Base-by-base conservation (phyloP, 2,329 filamentous ascomycete species). In the Xylariales sp. region DNA sequence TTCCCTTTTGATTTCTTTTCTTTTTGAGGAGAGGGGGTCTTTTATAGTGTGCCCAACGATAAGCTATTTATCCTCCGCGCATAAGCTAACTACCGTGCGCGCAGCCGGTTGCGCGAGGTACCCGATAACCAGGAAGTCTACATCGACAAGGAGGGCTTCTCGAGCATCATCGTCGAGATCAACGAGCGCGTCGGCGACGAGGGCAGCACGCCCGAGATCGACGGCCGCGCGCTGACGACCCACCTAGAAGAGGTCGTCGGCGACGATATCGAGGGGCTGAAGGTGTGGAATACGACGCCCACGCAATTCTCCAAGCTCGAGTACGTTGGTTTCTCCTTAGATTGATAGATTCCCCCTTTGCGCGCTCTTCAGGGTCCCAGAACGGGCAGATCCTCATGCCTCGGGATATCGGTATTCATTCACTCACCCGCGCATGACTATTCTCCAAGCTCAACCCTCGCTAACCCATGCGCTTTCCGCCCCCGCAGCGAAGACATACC, bases 71-170 rank as follows among this genome's bases (percentile, higher is more conserved):
- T 41, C 36, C 8, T 39, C 36, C 12, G 39, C 39, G 49, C 32
- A 36, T 30, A 49, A 48, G 10, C 30, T 39, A 50, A 46, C 73
- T 57, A 28, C 56, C 39, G 16, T 48, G 23, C 16, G n/a, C 43
- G 36, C 56, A 69, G 68, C 49, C 48, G 39, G 43, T 28, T 69
- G 53, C 68, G 92, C 71, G 87, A 93, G 81, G 89, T 94, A 5
- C 92, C 92, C 58, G 91, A 95, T 78, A 92, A 97, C 80, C 94
- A 98, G 83, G 95, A 97, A 84, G 91, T 97, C 73, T 97, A 90
- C 82, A 90, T 97, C 76, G 93, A 97, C 78, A 86, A 88, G 71
- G 86, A 91, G 70, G 94, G 93, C 57, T 94, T 94, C 79, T 93
- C 93, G 3, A 94, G 88, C 81, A 90, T 97, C 78, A 94, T 97